Percentiles rank a stretch among this genome's conserved stretches.
phyloP scores from a whole-genome alignment of 2,329 filamentous ascomycete genomes.

The Epichloe amarillans region DNA sequence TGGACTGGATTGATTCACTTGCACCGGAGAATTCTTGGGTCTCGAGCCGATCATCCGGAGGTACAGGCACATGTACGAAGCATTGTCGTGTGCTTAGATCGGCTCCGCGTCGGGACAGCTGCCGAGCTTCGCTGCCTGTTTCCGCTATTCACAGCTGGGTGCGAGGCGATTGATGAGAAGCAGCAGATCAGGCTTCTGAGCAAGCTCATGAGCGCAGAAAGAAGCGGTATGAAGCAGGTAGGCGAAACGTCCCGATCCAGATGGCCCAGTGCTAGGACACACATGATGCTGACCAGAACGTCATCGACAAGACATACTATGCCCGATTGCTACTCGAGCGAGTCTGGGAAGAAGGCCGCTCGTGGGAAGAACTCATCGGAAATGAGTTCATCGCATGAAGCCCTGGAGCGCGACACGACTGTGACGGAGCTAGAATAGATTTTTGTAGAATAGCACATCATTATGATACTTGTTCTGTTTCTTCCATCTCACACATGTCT shows the following conservation, averaged over 20 bases:
- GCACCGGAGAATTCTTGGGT: constrained; percentile 57
- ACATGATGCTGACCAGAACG: neutral
- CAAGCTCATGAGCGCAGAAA: constrained; percentile 54
- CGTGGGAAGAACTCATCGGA: constrained; percentile 54
- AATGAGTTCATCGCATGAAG: constrained; percentile 53
- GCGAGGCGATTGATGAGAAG: constrained; percentile 46
- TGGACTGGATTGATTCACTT: constrained; percentile 68
- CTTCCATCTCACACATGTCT: neutral
- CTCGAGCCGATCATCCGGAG: constrained; percentile 38
- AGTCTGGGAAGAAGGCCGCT: constrained; percentile 53
- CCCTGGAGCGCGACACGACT: neutral
- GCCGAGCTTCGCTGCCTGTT: constrained; percentile 67
- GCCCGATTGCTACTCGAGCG: constrained; percentile 53
- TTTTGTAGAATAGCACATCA: neutral
- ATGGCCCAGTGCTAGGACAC: neutral
- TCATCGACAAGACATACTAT: constrained; percentile 35
- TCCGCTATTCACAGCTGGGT: constrained; percentile 73
- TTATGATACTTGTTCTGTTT: neutral
- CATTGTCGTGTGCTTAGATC: constrained; percentile 48
- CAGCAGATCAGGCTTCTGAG: constrained; percentile 50
- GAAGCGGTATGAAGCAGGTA: constrained; percentile 65
- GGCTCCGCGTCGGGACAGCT: constrained; percentile 50
- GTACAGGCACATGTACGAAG: constrained; percentile 51
- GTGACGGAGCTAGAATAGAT: neutral
- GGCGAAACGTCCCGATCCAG: constrained; percentile 10